Evolutionary conservation across 306 rosid genomes (phyloP), one percentile per base, ranked within the genome.

Genomic region (Arachis hypogaea): DNA sequence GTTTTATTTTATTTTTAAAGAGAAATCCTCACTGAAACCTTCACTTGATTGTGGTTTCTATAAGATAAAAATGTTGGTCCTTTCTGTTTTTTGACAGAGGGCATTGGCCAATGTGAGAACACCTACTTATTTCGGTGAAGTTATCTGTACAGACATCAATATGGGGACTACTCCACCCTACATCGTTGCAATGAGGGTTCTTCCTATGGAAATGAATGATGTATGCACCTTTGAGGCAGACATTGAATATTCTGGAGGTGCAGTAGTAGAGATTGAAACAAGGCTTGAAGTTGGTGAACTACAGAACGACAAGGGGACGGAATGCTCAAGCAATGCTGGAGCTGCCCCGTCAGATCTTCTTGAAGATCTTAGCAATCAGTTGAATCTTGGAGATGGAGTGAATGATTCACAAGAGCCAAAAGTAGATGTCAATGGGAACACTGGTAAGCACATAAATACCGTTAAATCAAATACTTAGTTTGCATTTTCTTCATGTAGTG

Each of bases 171-270:
- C 87, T 64, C 96, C 98, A 57, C 98, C 98, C n/a, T 74, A 77
- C 69, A 86, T 94, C 43, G 77, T 82, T 81, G 84, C 86, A 68
- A 88, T 89, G 90, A 89, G 96, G 85, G 90, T 94, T 71, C 88
- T 91, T 81, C 98, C 98, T 11, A 77, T 85, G 85, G 98, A 89
- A 72, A 83, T 83, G 87, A 92, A 73, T 65, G 97, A 91, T 75
- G 90, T 85, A 68, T 94, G 96, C 78, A 90, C 95, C 42, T 78
- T 91, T 36, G 98, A 94, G 77, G 84, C 89, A 82, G 98, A 94
- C 84, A 73, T 94, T 59, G 98, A 87, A 82, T 94, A 94, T 74
- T 76, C 93, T 61, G 98, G 98, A 45, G 84, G 97, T 66, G 86
- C 86, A n/a, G 45, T 86, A 51, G 78, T 94, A 66, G 87, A 87